Base-by-base conservation (phyloP, 441 rosid species). In the Kokia cookei region DNA sequence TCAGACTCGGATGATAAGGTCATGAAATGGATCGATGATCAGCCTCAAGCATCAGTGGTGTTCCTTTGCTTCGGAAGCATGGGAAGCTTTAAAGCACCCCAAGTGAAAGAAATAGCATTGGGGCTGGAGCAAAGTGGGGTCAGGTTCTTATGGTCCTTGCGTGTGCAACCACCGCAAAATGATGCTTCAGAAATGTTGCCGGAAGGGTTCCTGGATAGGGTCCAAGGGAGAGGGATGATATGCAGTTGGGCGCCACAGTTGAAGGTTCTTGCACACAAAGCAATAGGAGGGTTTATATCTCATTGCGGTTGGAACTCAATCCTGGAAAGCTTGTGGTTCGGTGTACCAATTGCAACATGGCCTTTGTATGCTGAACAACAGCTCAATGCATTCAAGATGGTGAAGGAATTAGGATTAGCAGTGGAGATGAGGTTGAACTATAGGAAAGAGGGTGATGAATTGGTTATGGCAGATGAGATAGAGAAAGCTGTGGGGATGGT, bases 291-390 rank as follows among this genome's bases (percentile, higher is more conserved):
- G 35, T 88, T 86, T 42, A 71, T 88, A 1, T 86, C 91, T 32
- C 91, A 87, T 22, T 85, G 89, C 24, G 87, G 90, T 24, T 87
- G 89, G 89, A 89, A 85, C 76, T 86, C 86, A 2, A 76, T 81
- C 26, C 43, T 85, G 7, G 88, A 87, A 81, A 84, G 88, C 79
- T 69, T 87, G 57, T 85, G 84, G 91, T 73, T 61, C 71, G 89
- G 91, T 51, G 86, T 87, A 13, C 86, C 87, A 1, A 82, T 78
- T 27, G 84, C 75, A 43, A 81, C 91, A 29, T 89, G 83, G 88
- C 88, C 89, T 3, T 26, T 84, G 77, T 85, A 81, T 54, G 89
- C 86, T 8, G 91, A 87, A 77, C 89, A 89, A 67, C 88, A 87
- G 74, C 73, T 84, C 5, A 89, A 82, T 45, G 89, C 88, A 0